phyloP scores from a whole-genome alignment of 257 asterid genomes.

The Haberlea rhodopensis region DNA sequence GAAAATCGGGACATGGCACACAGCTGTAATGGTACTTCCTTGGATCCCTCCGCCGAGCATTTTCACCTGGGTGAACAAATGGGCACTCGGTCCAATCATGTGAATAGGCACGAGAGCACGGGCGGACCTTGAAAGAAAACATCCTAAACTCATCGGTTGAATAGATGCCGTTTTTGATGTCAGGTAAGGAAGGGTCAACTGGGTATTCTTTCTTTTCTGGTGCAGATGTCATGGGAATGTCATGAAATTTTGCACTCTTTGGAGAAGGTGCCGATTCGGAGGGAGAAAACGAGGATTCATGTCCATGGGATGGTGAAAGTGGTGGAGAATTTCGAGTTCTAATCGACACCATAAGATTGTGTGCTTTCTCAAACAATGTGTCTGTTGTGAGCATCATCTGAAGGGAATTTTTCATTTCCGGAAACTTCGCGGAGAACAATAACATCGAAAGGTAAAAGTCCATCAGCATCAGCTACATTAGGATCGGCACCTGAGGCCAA shows the following conservation, averaged over 20 bases:
- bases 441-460: constrained; percentile 57
- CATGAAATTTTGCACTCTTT: constrained; percentile 28
- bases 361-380: constrained; percentile 36
- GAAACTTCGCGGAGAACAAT: constrained; percentile 46
- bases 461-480: constrained; percentile 49
- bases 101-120: constrained; percentile 84
- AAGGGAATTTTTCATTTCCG: constrained; percentile 37
- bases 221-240: constrained; percentile 26
- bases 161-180: constrained; percentile 76
- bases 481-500: constrained; percentile 75
- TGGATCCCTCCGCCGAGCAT: constrained; percentile 82
- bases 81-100: constrained; percentile 99
- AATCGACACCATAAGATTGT: constrained; percentile 28
- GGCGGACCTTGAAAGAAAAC: constrained; percentile 80
- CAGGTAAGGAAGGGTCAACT: constrained; percentile 75
- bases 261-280: constrained; percentile 42
- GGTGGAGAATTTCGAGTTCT: constrained; percentile 41
- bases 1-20: constrained; percentile 82
- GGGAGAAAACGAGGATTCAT: constrained; percentile 39
- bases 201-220: constrained; percentile 75
- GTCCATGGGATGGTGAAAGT: constrained; percentile 44
- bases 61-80: constrained; percentile 89
- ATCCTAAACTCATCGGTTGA: constrained; percentile 81
- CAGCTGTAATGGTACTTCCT: constrained; percentile 77
- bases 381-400: constrained; percentile 50